Percentiles rank a stretch among this genome's conserved stretches.
phyloP scores from a whole-genome alignment of 208 protist species.

The Lotmaria passim region DNA sequence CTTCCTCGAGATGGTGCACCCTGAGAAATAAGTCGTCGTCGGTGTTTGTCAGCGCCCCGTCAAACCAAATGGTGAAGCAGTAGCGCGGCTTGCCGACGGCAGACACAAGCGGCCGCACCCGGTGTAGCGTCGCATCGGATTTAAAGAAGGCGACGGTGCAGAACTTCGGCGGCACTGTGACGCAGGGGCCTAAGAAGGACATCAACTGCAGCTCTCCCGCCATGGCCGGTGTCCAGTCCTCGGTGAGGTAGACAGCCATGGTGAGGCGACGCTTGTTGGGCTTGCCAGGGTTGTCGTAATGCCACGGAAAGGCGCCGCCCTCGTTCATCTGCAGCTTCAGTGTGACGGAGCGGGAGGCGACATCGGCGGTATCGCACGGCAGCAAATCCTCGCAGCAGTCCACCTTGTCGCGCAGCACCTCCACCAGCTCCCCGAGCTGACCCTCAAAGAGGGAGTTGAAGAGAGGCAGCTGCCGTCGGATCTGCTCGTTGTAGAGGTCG shows the following conservation, averaged over 20 bases:
- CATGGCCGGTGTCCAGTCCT: conserved; percentile 37
- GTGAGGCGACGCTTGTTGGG: conserved; percentile 62
- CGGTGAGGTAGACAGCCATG: conserved; percentile 58
- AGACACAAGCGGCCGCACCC: conserved; percentile 33
- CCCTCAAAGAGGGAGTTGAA: conserved; percentile 43
- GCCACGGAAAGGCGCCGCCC: conserved; percentile 62
- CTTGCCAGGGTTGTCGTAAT: conserved; percentile 60
- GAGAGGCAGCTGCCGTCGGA: conserved; percentile 40
- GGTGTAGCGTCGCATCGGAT: conserved; percentile 49
- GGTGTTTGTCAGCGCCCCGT: conserved; percentile 42
- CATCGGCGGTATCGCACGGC: conserved; percentile 22
- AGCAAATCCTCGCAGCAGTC: conserved; percentile 40
- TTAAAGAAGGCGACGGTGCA: conserved; percentile 52
- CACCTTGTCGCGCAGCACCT: conserved; percentile 43
- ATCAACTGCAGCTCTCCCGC: conserved; percentile 53
- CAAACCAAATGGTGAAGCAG: conserved; percentile 72
- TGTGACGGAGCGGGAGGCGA: conserved; percentile 31
- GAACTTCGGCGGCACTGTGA: conserved; percentile 39
- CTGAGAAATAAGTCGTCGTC: conserved; percentile 49
- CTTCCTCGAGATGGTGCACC: conserved; percentile 35
- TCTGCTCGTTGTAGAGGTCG: conserved; percentile 42
- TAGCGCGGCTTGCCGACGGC: conserved; percentile 26
- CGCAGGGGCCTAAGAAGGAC: conserved; percentile 44
- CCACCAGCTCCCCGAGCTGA: conserved; percentile 38
- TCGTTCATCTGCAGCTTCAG: conserved; percentile 68